A percentile compares a stretch with the other conserved stretches of the same genome.
phyloP scores from a whole-genome alignment of 2,329 filamentous ascomycete species.

The Colletotrichum aenigma region DNA sequence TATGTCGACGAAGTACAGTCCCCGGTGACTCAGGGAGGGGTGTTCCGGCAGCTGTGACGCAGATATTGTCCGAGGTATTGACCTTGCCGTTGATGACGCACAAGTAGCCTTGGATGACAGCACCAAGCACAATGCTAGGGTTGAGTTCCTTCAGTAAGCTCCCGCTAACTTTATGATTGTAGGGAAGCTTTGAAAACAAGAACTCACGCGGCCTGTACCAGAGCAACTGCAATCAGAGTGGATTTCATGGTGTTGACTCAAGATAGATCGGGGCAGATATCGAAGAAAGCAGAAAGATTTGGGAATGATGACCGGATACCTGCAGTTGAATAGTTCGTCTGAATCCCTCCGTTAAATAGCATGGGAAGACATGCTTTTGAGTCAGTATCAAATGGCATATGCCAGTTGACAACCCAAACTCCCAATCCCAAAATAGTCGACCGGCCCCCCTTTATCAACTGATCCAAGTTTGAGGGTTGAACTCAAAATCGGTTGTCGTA shows the following conservation, averaged over 20 bases:
- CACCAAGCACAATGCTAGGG: background rate
- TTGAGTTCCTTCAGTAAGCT: background rate
- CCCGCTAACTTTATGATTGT: fast-evolving
- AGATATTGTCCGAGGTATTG: background rate
- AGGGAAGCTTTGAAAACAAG: fast-evolving
- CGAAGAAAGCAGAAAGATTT: background rate
- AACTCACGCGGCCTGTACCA: background rate
- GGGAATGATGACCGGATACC: background rate
- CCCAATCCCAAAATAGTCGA: too few species aligned
- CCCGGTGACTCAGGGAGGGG: background rate
- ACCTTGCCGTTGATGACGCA: background rate
- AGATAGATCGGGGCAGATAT: background rate
- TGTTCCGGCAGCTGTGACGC: too few species aligned
- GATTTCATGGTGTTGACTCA: background rate
- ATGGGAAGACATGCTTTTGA: background rate
- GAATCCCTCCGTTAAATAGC: background rate
- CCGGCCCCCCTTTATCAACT: background rate
- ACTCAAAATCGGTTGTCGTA: background rate
- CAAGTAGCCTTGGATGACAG: background rate
- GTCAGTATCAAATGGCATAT: background rate
- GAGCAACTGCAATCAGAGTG: background rate
- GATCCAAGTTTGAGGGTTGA: background rate
- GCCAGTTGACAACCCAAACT: background rate
- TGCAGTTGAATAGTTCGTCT: background rate
- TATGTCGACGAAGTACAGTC: background rate